Percentiles rank a stretch among this genome's conserved stretches.
Conservation (phyloP, 192 early-diverging fungal species). For the Phycomyces nitens region DNA sequence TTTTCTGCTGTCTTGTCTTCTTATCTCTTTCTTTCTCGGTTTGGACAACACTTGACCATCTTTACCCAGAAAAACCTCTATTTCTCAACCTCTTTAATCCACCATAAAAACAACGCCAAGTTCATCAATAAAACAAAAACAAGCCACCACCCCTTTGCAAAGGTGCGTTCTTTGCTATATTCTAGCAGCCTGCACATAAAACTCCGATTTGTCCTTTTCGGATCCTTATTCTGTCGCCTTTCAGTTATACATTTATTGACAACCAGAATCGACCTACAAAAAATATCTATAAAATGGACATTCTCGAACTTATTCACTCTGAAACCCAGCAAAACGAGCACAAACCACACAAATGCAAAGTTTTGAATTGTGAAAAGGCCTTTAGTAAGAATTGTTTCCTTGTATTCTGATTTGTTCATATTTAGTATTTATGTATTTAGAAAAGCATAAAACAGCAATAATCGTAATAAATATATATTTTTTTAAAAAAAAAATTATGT, state of each 20-base stretch:
- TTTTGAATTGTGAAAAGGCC: slow-evolving; percentile 60
- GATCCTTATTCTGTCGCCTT: slow-evolving; percentile 2
- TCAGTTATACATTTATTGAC: slow-evolving; percentile 1
- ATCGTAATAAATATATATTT: too few relatives aligned
- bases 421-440: too few relatives aligned
- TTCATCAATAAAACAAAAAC: neutral
- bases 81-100: neutral
- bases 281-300: slow-evolving; percentile 18
- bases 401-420: neutral
- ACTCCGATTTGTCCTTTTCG: neutral
- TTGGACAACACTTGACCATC: too few relatives aligned
- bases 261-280: neutral
- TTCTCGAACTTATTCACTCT: slow-evolving; percentile 49
- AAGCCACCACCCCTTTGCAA: slow-evolving; percentile 3
- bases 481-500: too few relatives aligned
- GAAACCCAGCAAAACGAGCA: slow-evolving; percentile 47
- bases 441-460: too few relatives aligned
- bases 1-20: too few relatives aligned
- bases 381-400: slow-evolving; percentile 36
- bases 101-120: neutral
- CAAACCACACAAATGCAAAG: slow-evolving; percentile 54
- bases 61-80: neutral
- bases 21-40: too few relatives aligned
- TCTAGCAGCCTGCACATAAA: neutral
- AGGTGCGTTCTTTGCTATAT: slow-evolving; percentile 3